These are phyloP conservation scores for Sedum album DNA, from an alignment of 164 flowering plant species.

Conservation along the genomic window DNA sequence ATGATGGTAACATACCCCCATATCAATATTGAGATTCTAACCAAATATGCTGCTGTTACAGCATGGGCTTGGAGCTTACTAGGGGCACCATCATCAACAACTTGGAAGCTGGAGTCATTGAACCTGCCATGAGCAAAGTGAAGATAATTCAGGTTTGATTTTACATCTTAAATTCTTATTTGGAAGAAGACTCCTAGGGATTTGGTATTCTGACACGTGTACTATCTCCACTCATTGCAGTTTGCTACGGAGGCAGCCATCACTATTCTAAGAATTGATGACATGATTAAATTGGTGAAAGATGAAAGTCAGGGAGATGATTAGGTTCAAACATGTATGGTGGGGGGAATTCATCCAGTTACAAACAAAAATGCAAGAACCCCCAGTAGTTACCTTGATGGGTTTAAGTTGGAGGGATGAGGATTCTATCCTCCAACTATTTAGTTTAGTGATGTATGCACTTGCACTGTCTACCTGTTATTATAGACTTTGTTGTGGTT, in stretches of 20 bases:
- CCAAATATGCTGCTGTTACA: slow-evolving; percentile 22
- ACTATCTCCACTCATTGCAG: slow-evolving; percentile 26
- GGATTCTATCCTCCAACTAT: no score
- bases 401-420: no score
- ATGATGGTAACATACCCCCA: background rate
- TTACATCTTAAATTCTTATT: background rate
- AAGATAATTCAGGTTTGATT: slow-evolving; percentile 86
- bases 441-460: no score
- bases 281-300: slow-evolving; percentile 88
- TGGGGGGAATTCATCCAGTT: no score
- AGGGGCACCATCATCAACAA: slow-evolving; percentile 80
- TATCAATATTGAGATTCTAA: background rate
- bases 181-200: background rate
- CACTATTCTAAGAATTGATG: slow-evolving; percentile 94
- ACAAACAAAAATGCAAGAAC: no score
- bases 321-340: slow-evolving; percentile 3
- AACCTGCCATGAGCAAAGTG: slow-evolving; percentile 99
- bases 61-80: slow-evolving; percentile 88
- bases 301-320: slow-evolving; percentile 66
- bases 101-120: slow-evolving; percentile 92
- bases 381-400: no score
- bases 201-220: no score
- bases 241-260: slow-evolving; percentile 99
- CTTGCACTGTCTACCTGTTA: background rate
- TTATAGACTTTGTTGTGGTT: background rate